Evolutionary conservation across 495 filamentous ascomycete species (phyloP).

Genomic region (Penicillium dipodomyicola): DNA sequence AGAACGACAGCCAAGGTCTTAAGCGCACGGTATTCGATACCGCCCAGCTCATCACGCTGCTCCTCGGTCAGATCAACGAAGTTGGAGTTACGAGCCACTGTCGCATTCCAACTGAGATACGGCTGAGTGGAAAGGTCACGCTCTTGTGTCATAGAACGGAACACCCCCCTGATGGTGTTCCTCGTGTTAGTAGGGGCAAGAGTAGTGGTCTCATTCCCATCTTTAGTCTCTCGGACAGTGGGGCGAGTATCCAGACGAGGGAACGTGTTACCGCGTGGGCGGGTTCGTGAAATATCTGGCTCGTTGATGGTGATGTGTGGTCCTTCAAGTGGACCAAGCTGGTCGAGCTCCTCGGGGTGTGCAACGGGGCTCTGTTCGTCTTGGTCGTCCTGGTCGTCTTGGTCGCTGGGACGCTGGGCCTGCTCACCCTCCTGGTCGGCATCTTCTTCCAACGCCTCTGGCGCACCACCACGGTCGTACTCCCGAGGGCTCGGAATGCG

Average conservation of each 20-base stretch:
- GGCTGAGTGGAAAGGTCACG: slow-evolving; percentile 58
- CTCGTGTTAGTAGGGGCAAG: slow-evolving; percentile 26
- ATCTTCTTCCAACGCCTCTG: slow-evolving; percentile 57
- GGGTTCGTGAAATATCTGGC: slow-evolving; percentile 44
- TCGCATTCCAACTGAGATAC: slow-evolving; percentile 92
- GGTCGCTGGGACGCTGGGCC: slow-evolving; percentile 15
- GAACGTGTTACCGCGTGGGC: slow-evolving; percentile 38
- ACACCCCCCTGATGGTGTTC: slow-evolving; percentile 37
- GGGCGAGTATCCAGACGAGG: slow-evolving; percentile 41
- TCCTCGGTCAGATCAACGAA: slow-evolving; percentile 86
- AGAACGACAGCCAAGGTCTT: slow-evolving; percentile 81
- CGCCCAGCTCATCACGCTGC: slow-evolving; percentile 88
- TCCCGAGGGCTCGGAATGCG: slow-evolving; percentile 87
- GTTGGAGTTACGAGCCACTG: slow-evolving; percentile 84
- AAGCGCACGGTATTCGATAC: slow-evolving; percentile 89
- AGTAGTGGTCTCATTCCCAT: slow-evolving; percentile 14
- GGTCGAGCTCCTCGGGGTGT: slow-evolving; percentile 27
- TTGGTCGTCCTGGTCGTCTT: background rate
- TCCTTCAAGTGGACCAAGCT: slow-evolving; percentile 35
- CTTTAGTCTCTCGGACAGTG: slow-evolving; percentile 35
- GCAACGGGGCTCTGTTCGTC: slow-evolving; percentile 6
- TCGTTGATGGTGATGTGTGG: slow-evolving; percentile 65
- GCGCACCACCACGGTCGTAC: slow-evolving; percentile 73
- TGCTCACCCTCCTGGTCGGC: slow-evolving; percentile 33
- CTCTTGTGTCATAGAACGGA: slow-evolving; percentile 44